phyloP scores from a whole-genome alignment of 768 basidiomycete species.

The Russula compacta region DNA sequence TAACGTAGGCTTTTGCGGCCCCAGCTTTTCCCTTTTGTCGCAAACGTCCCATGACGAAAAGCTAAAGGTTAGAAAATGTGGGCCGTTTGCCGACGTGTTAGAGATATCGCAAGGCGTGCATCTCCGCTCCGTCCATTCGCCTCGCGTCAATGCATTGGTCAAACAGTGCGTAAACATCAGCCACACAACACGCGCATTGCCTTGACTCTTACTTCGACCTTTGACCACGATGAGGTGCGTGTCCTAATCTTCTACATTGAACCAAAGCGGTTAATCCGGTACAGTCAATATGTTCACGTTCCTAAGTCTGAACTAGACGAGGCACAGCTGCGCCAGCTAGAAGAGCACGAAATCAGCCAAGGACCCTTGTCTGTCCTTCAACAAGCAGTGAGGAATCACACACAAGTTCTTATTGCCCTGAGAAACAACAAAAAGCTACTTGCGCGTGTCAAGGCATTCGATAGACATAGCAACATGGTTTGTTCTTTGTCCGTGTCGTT shows the following conservation, averaged over 20 bases:
- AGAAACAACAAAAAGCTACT: constrained; percentile 98
- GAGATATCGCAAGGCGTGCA: not conserved
- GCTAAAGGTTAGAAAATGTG: not conserved
- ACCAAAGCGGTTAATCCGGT: not conserved
- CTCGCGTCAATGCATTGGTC: not conserved
- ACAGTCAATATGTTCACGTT: constrained; percentile 92
- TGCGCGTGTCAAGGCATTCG: constrained; percentile 95
- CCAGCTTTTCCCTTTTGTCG: constrained; percentile 83
- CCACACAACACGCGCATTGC: not conserved
- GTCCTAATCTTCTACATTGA: not conserved
- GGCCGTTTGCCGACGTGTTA: not conserved
- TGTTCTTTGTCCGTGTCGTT: constrained; percentile 23
- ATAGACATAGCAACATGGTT: constrained; percentile 98
- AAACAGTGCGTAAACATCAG: not conserved
- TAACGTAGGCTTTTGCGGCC: constrained; percentile 86
- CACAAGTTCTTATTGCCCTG: constrained; percentile 94
- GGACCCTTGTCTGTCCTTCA: constrained; percentile 95
- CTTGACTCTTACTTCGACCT: not conserved
- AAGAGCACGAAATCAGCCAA: constrained; percentile 98
- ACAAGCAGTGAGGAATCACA: constrained; percentile 94
- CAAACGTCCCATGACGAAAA: constrained; percentile 56
- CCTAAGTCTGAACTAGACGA: constrained; percentile 97
- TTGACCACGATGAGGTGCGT: constrained; percentile 19
- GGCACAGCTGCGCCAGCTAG: constrained; percentile 88
- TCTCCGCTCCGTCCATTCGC: not conserved